Base-by-base conservation (phyloP, 2,329 filamentous ascomycete species). In the Sporothrix sp. region DNA sequence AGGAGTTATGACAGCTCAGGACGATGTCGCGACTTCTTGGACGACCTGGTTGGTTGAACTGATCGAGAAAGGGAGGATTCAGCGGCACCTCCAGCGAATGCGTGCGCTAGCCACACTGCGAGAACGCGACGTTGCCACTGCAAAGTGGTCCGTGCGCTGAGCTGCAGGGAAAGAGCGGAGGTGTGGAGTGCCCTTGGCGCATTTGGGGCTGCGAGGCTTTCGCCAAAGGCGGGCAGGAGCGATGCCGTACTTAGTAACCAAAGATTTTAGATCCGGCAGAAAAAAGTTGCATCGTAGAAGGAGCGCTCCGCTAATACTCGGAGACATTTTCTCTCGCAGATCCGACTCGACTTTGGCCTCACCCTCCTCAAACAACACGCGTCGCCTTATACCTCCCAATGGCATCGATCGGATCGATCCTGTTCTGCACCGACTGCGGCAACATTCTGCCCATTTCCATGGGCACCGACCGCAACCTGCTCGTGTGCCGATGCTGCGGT, bases 391-490 rank as follows among this genome's bases (percentile, higher is more conserved):
- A n/a, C 10, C 10, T 25, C 28, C 25, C 21, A 47, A 96, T 96
- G 91, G 82, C 90, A 57, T 82, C 87, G 16, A 89, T 96, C 58
- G 91, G 89, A 51, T 91, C 89, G 48, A 75, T 97, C 36, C 83
- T 95, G 32, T 97, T 97, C 68, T 97, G 91, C 72, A 87, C 78
- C 49, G 87, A 90, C 65, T 97, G 91, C 66, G 91, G 91, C 55
- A 95, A 95, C 65, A 75, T 96, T 3, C 73, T 97, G 36, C 88
- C 93, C 48, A 78, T 84, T 48, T 88, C 86, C 42, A 84, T 84
- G 56, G 87, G 86, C 54, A 83, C 82, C 53, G 75, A 80, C 58
- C 85, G 88, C 63, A 84, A 85, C 51, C 77, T 85, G 52, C 71
- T 97, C 52, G 75, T 77, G 57, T 98, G 91, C 73, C 85, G 87